Base-by-base conservation (phyloP, 2,329 filamentous ascomycete genomes). In the Waltergamsia citrina region DNA sequence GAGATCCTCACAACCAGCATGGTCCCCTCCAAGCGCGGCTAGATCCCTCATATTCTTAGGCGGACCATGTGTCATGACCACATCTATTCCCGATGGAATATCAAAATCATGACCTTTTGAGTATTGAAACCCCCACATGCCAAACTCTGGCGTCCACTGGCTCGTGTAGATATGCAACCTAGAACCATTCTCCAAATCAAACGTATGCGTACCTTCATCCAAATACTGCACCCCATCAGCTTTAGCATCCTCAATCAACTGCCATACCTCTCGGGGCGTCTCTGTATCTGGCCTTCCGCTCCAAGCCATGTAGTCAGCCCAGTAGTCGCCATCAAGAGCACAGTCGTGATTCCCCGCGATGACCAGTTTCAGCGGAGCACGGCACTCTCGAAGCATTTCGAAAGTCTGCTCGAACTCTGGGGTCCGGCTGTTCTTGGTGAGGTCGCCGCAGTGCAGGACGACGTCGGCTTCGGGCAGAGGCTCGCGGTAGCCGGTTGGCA, bases 321-420 rank as follows among this genome's bases (percentile, higher is more conserved):
- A 50, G 33, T 37, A 48, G 6, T 28, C 18, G 11, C 39, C 32
- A 19, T 70, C 60, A 26, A 67, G 50, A 0, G 52, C 62, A 30
- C 62, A 57, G 42, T 76, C 69, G 42, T 75, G 70, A 38, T 74
- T 74, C 3, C 71, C 69, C 3, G 69, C 59, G 38, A 76, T 73
- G 28, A 65, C 59, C 4, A 75, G 53, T 41, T 73, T 74, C 6
- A 74, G 51, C 0, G 65, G 62, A 2, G 69, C 66, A 6, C 57
- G 41, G n/a, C 71, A 45, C 2, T 37, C 33, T 5, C 56, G 45
- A 5, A 76, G 51, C 24, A 65, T 47, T n/a, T 51, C 38, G 8
- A 74, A 51, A 0, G 66, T 56, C 0, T 44, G 43, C 9, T 42
- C 45, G 27, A 62, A 63, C 39, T 72, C 67, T 2, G 43, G 31